These are phyloP conservation scores for Annulohypoxylon truncatum DNA, from an alignment of 2,329 filamentous ascomycete species.

Conservation along the genomic window DNA sequence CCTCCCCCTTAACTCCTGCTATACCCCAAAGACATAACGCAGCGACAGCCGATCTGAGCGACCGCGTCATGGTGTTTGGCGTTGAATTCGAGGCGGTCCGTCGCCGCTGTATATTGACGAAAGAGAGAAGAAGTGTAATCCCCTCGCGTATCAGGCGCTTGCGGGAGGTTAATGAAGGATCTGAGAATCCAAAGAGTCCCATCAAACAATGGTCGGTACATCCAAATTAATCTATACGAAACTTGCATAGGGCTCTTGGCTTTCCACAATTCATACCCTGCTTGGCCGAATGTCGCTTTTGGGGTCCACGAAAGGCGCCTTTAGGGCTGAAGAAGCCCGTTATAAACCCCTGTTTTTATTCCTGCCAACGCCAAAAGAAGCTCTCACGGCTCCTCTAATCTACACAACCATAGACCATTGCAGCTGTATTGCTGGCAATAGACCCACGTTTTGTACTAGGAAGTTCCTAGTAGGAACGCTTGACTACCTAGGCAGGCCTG, in stretches of 20 bases:
- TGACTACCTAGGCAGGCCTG: too few relatives aligned
- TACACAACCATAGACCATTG: not conserved
- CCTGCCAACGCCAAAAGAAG: not conserved
- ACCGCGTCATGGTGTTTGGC: constrained; percentile 2
- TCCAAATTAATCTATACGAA: not conserved
- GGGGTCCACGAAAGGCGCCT: not conserved
- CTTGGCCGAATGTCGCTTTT: not conserved
- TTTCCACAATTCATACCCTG: not conserved
- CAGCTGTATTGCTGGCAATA: not conserved
- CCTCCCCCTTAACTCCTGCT: not conserved
- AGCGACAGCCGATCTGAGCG: not conserved
- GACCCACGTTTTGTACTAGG: not conserved
- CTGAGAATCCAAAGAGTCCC: not conserved
- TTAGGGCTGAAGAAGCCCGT: not conserved
- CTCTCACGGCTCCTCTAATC: not conserved
- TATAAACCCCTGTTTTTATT: not conserved
- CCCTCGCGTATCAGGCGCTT: not conserved
- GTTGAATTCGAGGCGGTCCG: not conserved
- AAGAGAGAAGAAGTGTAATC: not conserved
- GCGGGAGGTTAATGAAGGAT: not conserved
- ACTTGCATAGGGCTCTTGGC: not conserved
- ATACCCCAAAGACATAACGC: not conserved
- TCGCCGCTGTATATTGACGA: not conserved
- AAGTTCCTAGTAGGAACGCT: not conserved
- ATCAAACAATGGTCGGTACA: not conserved